A percentile compares a stretch with the other conserved stretches of the same genome.
These are phyloP conservation scores for Orbilia quercus DNA, from an alignment of 2,329 filamentous ascomycete species.

Conservation along the genomic window DNA sequence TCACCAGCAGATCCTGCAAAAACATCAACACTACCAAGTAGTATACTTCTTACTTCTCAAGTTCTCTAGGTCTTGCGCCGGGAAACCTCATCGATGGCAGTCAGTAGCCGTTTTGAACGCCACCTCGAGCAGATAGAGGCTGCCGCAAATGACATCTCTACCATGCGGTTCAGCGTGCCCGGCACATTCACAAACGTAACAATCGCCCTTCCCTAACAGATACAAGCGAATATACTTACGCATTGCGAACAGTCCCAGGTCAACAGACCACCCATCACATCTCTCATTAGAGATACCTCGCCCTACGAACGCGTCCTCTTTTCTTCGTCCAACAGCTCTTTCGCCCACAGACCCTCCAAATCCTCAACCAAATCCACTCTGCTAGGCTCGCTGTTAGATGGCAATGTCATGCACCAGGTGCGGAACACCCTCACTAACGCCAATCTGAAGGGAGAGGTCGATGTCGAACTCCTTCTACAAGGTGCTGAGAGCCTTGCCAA, in stretches of 20 bases:
- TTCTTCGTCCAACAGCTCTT: constrained; percentile 21
- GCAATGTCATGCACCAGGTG: constrained; percentile 46
- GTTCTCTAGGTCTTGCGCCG: not conserved
- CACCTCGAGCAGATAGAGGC: constrained; percentile 49
- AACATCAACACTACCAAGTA: not conserved
- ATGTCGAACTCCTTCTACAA: constrained; percentile 41
- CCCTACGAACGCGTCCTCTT: constrained; percentile 53
- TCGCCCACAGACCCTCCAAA: constrained; percentile 3
- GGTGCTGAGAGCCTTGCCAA: constrained; percentile 44
- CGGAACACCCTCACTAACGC: constrained; percentile 33
- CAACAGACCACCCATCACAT: constrained; percentile 47
- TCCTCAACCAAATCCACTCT: constrained; percentile 27
- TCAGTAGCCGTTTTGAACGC: constrained; percentile 43
- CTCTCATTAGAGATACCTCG: constrained; percentile 49
- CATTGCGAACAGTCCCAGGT: constrained; percentile 35
- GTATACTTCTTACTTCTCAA: too few species aligned
- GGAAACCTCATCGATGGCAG: constrained; percentile 33
- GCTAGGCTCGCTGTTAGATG: constrained; percentile 41
- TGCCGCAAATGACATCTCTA: constrained; percentile 46
- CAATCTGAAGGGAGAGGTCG: constrained; percentile 46
- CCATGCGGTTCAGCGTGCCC: constrained; percentile 47
- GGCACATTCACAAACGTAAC: constrained; percentile 53
- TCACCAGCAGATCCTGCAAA: too few species aligned
- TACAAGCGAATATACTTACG: too few species aligned
- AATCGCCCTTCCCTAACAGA: not conserved